Conservation (phyloP, 768 basidiomycete genomes). For the Agaricus blazei region DNA sequence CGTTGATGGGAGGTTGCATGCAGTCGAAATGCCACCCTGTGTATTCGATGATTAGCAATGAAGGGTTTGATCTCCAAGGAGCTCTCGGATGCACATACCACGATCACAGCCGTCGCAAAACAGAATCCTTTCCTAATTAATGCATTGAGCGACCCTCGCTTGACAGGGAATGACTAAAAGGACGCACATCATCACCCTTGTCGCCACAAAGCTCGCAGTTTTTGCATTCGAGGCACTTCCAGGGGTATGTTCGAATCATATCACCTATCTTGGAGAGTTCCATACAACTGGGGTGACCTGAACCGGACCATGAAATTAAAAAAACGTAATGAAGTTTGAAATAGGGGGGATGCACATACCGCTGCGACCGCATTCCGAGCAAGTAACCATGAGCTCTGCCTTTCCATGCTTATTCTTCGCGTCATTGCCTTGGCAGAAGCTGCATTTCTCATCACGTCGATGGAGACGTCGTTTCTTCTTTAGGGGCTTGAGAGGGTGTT, state of each 20-base stretch:
- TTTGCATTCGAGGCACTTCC: conserved; percentile 92
- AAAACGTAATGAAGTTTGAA: conserved; percentile 8
- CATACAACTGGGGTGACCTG: conserved; percentile 89
- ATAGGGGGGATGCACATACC: conserved; percentile 38
- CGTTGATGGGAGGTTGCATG: conserved; percentile 63
- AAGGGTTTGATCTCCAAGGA: conserved; percentile 8
- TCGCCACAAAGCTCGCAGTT: conserved; percentile 80
- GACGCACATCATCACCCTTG: conserved; percentile 84
- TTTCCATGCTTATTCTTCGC: conserved; percentile 48
- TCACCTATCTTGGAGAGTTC: conserved; percentile 52
- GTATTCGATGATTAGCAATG: not conserved
- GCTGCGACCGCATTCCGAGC: conserved; percentile 77
- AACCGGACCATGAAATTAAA: conserved; percentile 8
- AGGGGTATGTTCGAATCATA: conserved; percentile 65
- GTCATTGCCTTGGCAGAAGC: conserved; percentile 72
- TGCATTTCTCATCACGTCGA: conserved; percentile 60
- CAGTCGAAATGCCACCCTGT: conserved; percentile 85
- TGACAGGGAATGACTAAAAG: conserved; percentile 12
- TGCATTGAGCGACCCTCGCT: conserved; percentile 11
- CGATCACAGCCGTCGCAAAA: conserved; percentile 95
- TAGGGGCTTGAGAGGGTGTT: conserved; percentile 24
- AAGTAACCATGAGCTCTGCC: conserved; percentile 71
- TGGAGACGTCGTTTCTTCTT: conserved; percentile 40
- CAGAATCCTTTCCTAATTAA: conserved; percentile 62
- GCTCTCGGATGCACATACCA: conserved; percentile 38